Evolutionary conservation across 2,329 filamentous ascomycete species (phyloP).

Genomic region (Aspergillaceae sp.): DNA sequence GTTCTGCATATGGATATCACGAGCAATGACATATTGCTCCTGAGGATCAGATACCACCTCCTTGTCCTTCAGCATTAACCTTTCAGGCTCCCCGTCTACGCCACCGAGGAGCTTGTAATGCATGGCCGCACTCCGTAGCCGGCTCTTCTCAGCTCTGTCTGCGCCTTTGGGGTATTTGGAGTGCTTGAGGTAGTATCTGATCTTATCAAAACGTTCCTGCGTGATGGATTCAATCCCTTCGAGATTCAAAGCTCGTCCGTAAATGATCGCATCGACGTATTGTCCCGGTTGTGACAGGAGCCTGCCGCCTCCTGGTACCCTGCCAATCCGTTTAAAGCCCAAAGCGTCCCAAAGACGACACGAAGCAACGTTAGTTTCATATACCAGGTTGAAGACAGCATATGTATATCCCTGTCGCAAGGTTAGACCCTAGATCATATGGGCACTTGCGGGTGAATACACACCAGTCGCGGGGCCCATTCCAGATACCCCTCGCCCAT

Average conservation of each 20-base stretch:
- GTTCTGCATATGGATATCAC: constrained; percentile 61
- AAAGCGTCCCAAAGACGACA: constrained; percentile 87
- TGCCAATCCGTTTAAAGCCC: constrained; percentile 84
- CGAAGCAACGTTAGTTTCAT: constrained; percentile 85
- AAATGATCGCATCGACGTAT: constrained; percentile 67
- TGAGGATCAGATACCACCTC: constrained; percentile 89
- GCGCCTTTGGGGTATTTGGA: constrained; percentile 87
- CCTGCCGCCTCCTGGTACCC: constrained; percentile 64
- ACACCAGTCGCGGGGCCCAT: constrained; percentile 59
- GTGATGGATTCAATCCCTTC: constrained; percentile 76
- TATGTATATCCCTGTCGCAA: constrained; percentile 65
- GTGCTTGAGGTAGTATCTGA: constrained; percentile 92
- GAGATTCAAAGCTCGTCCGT: constrained; percentile 54
- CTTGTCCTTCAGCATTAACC: constrained; percentile 94
- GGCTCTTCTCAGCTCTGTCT: constrained; percentile 90
- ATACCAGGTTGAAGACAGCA: constrained; percentile 88
- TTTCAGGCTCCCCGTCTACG: constrained; percentile 49
- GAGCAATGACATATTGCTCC: constrained; percentile 82
- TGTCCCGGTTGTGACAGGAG: constrained; percentile 61
- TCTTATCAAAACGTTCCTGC: constrained; percentile 97
- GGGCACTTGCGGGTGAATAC: constrained; percentile 20
- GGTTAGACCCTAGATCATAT: constrained; percentile 13
- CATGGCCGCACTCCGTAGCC: constrained; percentile 82
- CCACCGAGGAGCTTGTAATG: constrained; percentile 73
- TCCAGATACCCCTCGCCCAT: constrained; percentile 72